Base-by-base conservation (phyloP, 1,139 yeast species). In the Pichia cactophila region DNA sequence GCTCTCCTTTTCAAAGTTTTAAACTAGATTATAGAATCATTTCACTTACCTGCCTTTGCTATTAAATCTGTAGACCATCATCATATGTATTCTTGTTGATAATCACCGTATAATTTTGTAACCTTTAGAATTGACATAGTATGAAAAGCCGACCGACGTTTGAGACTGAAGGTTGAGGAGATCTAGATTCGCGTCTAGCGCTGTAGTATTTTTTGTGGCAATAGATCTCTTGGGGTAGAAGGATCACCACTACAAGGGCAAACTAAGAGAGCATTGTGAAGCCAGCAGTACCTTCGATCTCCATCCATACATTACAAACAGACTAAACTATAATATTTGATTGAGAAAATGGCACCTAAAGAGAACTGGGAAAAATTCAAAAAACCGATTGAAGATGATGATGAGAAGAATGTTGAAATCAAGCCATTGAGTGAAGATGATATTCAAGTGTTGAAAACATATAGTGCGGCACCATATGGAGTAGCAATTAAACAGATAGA, bases 281-380 rank as follows among this genome's bases (percentile, higher is more conserved):
- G 20, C 43, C 6, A 41, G 35, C 35, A 12, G 35, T 31, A 31
- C n/a, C n/a, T 31, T 31, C 35, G n/a, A 14, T 31, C n/a, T 14
- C 16, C 35, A 29, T 31, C 12, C 4, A 31, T 12, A 31, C 35
- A 3, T 14, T 10, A 31, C 35, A 31, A 14, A 31, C n/a, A 31
- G 14, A 31, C 9, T 31, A 10, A 3, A 31, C 6, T 14, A 11
- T 12, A 31, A 31, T 31, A 31, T 10, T 12, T 31, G 12, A 31
- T 31, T 31, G 16, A 38, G 28, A 38, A 10, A 56, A 84, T 84
- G 92, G 86, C 92, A 52, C 89, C 92, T 55, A 86, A 85, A 70
- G 86, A 85, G 49, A 95, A 92, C 67, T 92, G 99, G 99, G 99
- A 94, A 67, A 92, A 92, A 69, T 89, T 88, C 70, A 83, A 83